Conservation (phyloP, 2,329 filamentous ascomycete species). For the Orbilia quercus region DNA sequence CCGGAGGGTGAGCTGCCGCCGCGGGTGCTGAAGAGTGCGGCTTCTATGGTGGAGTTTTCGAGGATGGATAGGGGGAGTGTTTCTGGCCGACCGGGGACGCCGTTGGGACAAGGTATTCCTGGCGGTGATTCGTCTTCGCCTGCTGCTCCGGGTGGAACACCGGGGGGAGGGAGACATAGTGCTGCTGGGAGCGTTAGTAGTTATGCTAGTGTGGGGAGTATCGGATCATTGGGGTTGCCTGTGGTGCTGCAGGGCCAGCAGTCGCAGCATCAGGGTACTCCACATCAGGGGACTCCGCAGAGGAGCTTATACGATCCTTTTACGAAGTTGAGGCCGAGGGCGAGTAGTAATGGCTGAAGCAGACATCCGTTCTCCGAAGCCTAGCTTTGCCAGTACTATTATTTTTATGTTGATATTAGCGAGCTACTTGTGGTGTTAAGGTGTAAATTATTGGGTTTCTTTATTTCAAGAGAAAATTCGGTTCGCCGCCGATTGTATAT, state of each 20-base stretch:
- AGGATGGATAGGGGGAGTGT: constrained; percentile 45
- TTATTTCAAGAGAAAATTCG: too few species aligned
- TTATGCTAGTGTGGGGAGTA: constrained; percentile 45
- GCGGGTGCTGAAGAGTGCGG: constrained; percentile 43
- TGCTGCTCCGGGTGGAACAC: constrained; percentile 13
- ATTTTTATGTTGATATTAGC: neutral
- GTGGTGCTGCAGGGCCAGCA: constrained; percentile 30
- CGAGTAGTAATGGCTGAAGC: constrained; percentile 42
- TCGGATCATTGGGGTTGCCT: constrained; percentile 33
- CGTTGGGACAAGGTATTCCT: constrained; percentile 1
- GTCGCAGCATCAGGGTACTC: constrained; percentile 18
- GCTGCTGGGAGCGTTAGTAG: constrained; percentile 51
- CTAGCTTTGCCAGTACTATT: neutral
- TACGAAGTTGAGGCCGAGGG: constrained; percentile 44
- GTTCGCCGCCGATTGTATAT: constrained; percentile 5
- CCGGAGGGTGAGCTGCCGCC: constrained; percentile 22
- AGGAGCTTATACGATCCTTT: constrained; percentile 48
- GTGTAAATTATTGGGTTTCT: too few species aligned
- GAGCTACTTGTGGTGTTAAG: neutral
- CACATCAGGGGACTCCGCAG: constrained; percentile 14
- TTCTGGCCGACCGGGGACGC: constrained; percentile 23
- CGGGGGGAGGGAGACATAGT: constrained; percentile 32
- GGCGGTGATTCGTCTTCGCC: constrained; percentile 16
- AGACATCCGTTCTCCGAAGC: neutral
- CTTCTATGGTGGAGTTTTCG: constrained; percentile 55